A percentile compares a stretch with the other conserved stretches of the same genome.
Conservation (phyloP, 768 basidiomycete species). For the Rhodotorula kratochvilovae region DNA sequence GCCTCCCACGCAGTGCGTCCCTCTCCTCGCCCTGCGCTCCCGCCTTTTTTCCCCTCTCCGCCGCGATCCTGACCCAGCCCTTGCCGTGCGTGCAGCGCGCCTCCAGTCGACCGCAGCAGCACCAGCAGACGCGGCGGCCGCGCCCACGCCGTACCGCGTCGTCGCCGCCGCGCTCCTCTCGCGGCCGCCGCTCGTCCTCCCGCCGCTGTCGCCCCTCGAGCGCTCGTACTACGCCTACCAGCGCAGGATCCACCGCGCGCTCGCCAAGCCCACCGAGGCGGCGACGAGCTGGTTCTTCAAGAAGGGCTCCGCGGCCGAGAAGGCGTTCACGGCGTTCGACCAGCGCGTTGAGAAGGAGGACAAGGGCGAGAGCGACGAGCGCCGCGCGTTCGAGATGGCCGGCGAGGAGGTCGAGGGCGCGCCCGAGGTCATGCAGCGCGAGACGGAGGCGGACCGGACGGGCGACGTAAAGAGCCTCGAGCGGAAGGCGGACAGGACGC, state of each 20-base stretch:
- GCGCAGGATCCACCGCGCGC: constrained; percentile 36
- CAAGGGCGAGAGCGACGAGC: constrained; percentile 51
- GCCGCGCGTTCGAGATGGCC: constrained; percentile 48
- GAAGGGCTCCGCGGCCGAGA: constrained; percentile 45
- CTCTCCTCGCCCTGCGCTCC: not conserved
- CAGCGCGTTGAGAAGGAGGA: constrained; percentile 39
- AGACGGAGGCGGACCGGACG: constrained; percentile 58
- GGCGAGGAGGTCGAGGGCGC: constrained; percentile 59
- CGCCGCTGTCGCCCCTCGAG: constrained; percentile 36
- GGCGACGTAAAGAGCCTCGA: constrained; percentile 71
- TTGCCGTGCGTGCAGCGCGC: not conserved
- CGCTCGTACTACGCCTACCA: constrained; percentile 44
- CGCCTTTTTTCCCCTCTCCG: not conserved
- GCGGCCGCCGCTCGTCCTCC: constrained; percentile 38
- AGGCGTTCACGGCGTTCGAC: constrained; percentile 45
- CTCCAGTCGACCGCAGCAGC: constrained; percentile 8
- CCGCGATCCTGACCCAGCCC: not conserved
- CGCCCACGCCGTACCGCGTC: constrained; percentile 22
- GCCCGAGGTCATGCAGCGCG: constrained; percentile 10
- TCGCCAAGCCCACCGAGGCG: constrained; percentile 30
- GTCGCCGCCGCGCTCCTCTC: constrained; percentile 42
- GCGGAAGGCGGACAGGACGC: constrained; percentile 72
- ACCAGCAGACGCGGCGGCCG: not conserved
- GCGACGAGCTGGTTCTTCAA: constrained; percentile 41
- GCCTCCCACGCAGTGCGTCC: not conserved